A percentile compares a stretch with the other conserved stretches of the same genome.
phyloP scores from a whole-genome alignment of 108 stramenopile genomes.

The Thalassiosira profunda region DNA sequence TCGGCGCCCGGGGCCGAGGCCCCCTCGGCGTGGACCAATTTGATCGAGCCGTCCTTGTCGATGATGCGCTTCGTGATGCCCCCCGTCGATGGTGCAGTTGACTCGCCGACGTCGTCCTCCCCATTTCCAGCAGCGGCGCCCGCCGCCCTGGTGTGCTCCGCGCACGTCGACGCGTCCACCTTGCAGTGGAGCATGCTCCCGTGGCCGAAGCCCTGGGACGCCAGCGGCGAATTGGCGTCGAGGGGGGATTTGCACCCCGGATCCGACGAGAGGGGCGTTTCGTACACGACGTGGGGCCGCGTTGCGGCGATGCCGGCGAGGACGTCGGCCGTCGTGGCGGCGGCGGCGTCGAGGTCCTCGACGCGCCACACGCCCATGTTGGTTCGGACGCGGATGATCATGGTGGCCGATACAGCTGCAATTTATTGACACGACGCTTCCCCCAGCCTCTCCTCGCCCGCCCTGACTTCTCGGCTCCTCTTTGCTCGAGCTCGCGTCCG shows the following conservation, averaged over 20 bases:
- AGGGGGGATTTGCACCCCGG: conserved; percentile 64
- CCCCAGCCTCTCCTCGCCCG: too few species aligned
- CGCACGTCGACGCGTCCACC: conserved; percentile 78
- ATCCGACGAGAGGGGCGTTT: conserved; percentile 63
- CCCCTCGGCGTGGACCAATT: conserved; percentile 69
- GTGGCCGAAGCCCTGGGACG: conserved; percentile 49
- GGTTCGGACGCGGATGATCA: conserved; percentile 87
- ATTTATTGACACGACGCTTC: too few species aligned
- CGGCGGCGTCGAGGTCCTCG: conserved; percentile 43
- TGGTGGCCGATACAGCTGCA: too few species aligned
- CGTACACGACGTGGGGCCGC: conserved; percentile 78
- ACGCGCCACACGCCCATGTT: conserved; percentile 90
- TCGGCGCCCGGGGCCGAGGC: neutral
- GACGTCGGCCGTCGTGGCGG: conserved; percentile 54
- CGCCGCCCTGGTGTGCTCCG: conserved; percentile 37
- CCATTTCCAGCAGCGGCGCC: neutral
- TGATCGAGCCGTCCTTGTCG: conserved; percentile 83
- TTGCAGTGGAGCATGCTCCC: conserved; percentile 87
- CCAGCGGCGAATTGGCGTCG: conserved; percentile 43
- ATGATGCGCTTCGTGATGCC: conserved; percentile 79
- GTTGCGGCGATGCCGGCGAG: conserved; percentile 60
- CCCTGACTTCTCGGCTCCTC: too few species aligned
- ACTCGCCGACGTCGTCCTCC: neutral
- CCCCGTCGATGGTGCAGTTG: conserved; percentile 1
- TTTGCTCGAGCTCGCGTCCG: too few species aligned